phyloP scores from a whole-genome alignment of 78 protist genomes.

The Cavenderia fasciculata region DNA sequence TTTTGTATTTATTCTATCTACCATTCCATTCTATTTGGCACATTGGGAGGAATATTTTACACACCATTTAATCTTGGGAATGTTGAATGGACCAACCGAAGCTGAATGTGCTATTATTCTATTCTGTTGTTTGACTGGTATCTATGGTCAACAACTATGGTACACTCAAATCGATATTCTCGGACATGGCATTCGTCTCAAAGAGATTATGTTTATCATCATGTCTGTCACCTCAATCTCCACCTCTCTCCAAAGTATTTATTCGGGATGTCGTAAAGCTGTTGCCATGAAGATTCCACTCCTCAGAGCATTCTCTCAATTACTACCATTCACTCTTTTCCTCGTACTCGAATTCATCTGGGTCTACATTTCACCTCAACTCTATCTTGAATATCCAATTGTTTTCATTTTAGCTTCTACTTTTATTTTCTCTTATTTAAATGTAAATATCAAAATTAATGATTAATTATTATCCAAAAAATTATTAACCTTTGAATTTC shows the following conservation, averaged over 20 bases:
- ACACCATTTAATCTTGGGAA: conserved; percentile 57
- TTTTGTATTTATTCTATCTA: conserved; percentile 32
- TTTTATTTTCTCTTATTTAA: conserved; percentile 53
- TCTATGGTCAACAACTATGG: conserved; percentile 65
- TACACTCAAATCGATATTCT: conserved; percentile 2
- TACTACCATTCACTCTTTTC: conserved; percentile 46
- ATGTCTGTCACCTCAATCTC: conserved; percentile 23
- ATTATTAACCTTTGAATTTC: not conserved
- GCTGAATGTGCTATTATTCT: conserved; percentile 43
- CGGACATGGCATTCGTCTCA: not conserved
- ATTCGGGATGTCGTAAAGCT: conserved; percentile 16
- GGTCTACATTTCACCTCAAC: conserved; percentile 34
- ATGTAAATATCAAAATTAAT: not conserved
- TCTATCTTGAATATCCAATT: conserved; percentile 14
- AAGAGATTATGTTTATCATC: not conserved
- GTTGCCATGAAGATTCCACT: conserved; percentile 36
- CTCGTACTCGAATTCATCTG: conserved; percentile 29
- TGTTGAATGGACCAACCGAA: conserved; percentile 76
- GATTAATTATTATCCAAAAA: not conserved
- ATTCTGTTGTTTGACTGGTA: conserved; percentile 12
- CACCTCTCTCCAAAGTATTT: conserved; percentile 15
- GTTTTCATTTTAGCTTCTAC: conserved; percentile 39
- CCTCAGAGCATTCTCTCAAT: conserved; percentile 52
- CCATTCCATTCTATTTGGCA: conserved; percentile 74
- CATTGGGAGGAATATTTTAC: conserved; percentile 82